Conservation (phyloP, 257 asterid genomes). For the Penstemon davidsonii region DNA sequence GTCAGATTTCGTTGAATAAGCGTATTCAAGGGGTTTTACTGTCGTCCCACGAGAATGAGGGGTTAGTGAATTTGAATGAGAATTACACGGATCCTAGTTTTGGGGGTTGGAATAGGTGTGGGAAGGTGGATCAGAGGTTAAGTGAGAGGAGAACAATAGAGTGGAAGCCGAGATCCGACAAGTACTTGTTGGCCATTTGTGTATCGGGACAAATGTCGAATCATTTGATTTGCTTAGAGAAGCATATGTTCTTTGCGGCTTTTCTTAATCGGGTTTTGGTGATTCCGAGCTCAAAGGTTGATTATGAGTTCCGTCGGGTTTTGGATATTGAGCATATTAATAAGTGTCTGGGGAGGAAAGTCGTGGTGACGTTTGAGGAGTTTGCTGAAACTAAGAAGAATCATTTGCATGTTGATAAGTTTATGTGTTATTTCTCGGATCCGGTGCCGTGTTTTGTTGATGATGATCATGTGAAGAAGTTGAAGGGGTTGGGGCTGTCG, state of each 20-base stretch:
- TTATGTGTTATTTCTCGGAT: slow-evolving; percentile 81
- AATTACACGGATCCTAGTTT: slow-evolving; percentile 50
- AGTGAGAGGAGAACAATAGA: slow-evolving; percentile 64
- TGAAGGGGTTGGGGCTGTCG: slow-evolving; percentile 75
- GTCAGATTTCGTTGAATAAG: slow-evolving; percentile 73
- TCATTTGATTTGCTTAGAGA: slow-evolving; percentile 94
- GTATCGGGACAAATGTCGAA: slow-evolving; percentile 96
- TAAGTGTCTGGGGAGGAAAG: slow-evolving; percentile 77
- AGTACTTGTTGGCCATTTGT: slow-evolving; percentile 85
- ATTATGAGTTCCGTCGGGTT: slow-evolving; percentile 71
- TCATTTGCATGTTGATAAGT: slow-evolving; percentile 66
- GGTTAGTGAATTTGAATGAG: slow-evolving; percentile 34
- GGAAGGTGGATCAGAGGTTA: slow-evolving; percentile 64
- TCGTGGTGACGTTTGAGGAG: slow-evolving; percentile 85
- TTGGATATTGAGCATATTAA: slow-evolving; percentile 83
- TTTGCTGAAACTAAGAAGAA: slow-evolving; percentile 61
- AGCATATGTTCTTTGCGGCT: slow-evolving; percentile 95
- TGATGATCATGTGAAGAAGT: slow-evolving; percentile 80
- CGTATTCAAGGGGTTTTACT: slow-evolving; percentile 66
- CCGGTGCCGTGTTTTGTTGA: slow-evolving; percentile 88
- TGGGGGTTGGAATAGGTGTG: slow-evolving; percentile 54
- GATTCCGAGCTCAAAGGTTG: slow-evolving; percentile 85
- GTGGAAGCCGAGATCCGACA: slow-evolving; percentile 78
- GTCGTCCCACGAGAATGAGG: slow-evolving; percentile 60
- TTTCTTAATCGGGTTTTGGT: slow-evolving; percentile 73